A percentile compares a stretch with the other conserved stretches of the same genome.
phyloP scores from a whole-genome alignment of 2,329 filamentous ascomycete species.

The Paecilomyces niveus region DNA sequence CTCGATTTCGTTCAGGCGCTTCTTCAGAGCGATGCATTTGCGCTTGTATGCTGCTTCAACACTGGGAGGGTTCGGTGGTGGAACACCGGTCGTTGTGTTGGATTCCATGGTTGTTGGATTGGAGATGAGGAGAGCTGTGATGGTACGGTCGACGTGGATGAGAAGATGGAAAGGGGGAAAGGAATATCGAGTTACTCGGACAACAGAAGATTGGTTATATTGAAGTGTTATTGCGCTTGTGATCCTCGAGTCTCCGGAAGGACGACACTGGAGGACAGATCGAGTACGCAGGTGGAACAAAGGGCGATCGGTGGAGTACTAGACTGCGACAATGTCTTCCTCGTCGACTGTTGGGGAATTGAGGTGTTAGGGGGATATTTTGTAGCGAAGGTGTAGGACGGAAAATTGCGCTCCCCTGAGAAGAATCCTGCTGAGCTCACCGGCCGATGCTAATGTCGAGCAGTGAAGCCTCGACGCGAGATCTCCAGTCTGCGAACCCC shows the following conservation, averaged over 20 bases:
- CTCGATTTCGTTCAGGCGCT: slow-evolving; percentile 85
- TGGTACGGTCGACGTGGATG: not conserved
- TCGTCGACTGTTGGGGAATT: not conserved
- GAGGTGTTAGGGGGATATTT: not conserved
- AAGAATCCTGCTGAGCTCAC: not conserved
- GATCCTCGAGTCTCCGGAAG: not conserved
- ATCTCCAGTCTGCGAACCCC: not conserved
- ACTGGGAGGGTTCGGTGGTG: slow-evolving; percentile 62
- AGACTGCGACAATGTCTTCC: not conserved
- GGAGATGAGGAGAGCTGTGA: not conserved
- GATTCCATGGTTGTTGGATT: slow-evolving; percentile 19
- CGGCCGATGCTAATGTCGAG: not conserved
- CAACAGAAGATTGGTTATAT: not conserved
- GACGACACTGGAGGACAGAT: not conserved
- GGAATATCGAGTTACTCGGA: not conserved
- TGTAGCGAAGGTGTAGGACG: not conserved
- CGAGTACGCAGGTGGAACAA: not conserved
- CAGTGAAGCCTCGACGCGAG: not conserved
- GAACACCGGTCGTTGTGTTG: slow-evolving; percentile 13
- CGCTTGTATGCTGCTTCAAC: slow-evolving; percentile 93
- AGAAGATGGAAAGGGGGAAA: not conserved
- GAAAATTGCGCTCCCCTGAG: not conserved
- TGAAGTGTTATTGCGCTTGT: not conserved
- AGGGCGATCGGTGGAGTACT: not conserved
- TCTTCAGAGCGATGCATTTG: slow-evolving; percentile 93